phyloP scores from a whole-genome alignment of 768 basidiomycete genomes.

The Hericium erinaceus region DNA sequence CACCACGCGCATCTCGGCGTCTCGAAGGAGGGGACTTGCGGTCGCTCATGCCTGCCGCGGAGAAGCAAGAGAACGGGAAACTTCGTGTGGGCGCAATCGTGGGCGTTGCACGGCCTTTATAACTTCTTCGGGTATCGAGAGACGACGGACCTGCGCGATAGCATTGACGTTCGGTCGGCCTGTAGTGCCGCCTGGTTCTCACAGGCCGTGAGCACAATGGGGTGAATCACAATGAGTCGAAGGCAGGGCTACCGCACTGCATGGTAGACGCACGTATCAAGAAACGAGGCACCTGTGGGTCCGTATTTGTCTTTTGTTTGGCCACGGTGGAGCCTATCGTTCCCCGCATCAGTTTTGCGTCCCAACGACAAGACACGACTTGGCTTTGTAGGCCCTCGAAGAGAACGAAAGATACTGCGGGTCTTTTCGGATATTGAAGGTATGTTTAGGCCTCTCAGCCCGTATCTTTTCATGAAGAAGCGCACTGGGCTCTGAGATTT shows the following conservation, averaged over 20 bases:
- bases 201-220: no score
- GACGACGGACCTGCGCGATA: not conserved
- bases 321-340: not conserved
- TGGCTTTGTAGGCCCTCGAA: not conserved
- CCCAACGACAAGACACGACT: not conserved
- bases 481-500: conserved; percentile 54
- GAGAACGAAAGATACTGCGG: not conserved
- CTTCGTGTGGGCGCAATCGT: not conserved
- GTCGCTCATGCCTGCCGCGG: not conserved
- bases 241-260: no score
- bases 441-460: not conserved
- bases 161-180: no score
- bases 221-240: no score
- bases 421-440: not conserved
- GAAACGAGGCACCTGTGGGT: not conserved
- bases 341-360: not conserved
- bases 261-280: no score
- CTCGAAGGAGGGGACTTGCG: not conserved
- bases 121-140: not conserved
- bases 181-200: no score
- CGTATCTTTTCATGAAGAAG: conserved; percentile 31
- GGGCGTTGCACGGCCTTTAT: not conserved
- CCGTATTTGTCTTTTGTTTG: not conserved
- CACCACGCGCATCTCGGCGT: conserved; percentile 1
- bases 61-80: not conserved